Conservation (phyloP, 176 grass and related monocot genomes). For the Chloris gayana region DNA sequence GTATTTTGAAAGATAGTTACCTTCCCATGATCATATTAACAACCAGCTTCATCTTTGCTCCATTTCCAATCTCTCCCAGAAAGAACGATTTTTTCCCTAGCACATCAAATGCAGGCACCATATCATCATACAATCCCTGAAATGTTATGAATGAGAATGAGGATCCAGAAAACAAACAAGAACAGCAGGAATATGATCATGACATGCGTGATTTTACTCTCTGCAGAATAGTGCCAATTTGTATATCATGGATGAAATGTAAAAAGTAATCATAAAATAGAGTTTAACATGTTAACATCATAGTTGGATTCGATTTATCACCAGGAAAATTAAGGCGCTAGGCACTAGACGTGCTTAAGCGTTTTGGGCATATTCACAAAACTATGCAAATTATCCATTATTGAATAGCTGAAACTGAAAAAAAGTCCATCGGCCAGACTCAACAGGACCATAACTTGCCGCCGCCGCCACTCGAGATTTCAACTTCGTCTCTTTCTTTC, state of each 20-base stretch:
- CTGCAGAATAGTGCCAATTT: constrained; percentile 18
- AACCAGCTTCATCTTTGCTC: constrained; percentile 97
- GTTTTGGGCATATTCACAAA: too few relatives aligned
- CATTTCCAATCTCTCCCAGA: constrained; percentile 86
- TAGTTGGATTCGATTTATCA: constrained; percentile 8
- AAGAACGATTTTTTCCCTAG: constrained; percentile 96
- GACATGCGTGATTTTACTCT: background rate
- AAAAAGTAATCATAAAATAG: constrained; percentile 5
- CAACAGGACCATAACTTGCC: too few relatives aligned
- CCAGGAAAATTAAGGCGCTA: too few relatives aligned
- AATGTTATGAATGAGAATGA: constrained; percentile 5
- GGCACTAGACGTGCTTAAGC: too few relatives aligned
- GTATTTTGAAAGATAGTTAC: constrained; percentile 43
- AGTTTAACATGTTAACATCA: constrained; percentile 2
- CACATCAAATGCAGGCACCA: constrained; percentile 81
- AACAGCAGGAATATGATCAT: background rate
- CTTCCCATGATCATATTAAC: constrained; percentile 99
- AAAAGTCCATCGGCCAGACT: too few relatives aligned
- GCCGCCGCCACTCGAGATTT: too few relatives aligned
- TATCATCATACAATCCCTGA: constrained; percentile 82
- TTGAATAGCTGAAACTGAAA: too few relatives aligned
- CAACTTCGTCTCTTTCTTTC: too few relatives aligned
- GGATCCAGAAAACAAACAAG: constrained; percentile 22
- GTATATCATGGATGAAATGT: background rate
- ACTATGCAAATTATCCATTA: too few relatives aligned